Evolutionary conservation across 805 yeast species (phyloP).

Genomic region (Metschnikowia dekortorum): DNA sequence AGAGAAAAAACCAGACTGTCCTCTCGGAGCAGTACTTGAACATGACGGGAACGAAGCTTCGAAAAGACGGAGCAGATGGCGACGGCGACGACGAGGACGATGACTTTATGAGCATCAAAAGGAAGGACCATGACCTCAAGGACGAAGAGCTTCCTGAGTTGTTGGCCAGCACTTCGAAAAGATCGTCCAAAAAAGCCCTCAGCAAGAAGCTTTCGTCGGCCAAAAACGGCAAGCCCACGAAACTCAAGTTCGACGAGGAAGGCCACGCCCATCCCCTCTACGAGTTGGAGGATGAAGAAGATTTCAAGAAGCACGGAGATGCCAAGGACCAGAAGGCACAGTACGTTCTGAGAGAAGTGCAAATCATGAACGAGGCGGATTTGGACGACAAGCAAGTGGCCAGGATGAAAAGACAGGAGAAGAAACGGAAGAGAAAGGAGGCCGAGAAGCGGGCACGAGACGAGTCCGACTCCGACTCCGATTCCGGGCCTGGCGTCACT

Average conservation of each 20-base stretch:
- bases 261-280: conserved; percentile 90
- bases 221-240: conserved; percentile 64
- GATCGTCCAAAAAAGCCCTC: conserved; percentile 79
- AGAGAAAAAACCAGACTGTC: conserved; percentile 88
- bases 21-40: conserved; percentile 83
- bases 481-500: conserved; percentile 27
- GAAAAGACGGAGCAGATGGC: conserved; percentile 19
- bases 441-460: conserved; percentile 53
- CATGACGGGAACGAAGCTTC: conserved; percentile 48
- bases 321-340: conserved; percentile 63
- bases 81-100: conserved; percentile 44
- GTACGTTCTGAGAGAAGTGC: conserved; percentile 63
- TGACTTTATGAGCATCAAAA: conserved; percentile 77
- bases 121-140: conserved; percentile 65
- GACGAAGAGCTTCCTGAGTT: conserved; percentile 65
- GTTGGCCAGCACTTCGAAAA: conserved; percentile 66
- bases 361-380: conserved; percentile 69
- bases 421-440: conserved; percentile 85
- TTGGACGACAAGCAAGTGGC: conserved; percentile 72
- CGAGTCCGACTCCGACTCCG: conserved; percentile 26
- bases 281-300: conserved; percentile 86
- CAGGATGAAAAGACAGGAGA: conserved; percentile 74
- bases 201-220: conserved; percentile 73
- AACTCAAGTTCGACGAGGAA: conserved; percentile 87
- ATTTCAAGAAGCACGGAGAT: conserved; percentile 70